Base-by-base conservation (phyloP, 2,329 filamentous ascomycete species). In the Colletotrichum noveboracense region DNA sequence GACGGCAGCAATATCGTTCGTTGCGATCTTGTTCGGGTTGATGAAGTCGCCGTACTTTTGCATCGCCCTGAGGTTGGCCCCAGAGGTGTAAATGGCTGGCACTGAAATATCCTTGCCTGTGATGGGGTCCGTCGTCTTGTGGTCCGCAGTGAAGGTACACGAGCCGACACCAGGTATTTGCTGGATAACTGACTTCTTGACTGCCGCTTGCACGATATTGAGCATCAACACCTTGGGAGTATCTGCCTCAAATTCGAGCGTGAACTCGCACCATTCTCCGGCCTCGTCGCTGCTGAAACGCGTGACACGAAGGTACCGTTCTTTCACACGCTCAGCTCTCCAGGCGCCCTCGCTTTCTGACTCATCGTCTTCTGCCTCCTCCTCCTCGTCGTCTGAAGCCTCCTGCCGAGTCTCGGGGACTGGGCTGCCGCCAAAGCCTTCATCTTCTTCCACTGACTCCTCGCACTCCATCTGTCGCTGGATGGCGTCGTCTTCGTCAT, bases 221-320 rank as follows among this genome's bases (percentile, higher is more conserved):
- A 98, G 92, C 91, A 99, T 97, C 75, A 99, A 91, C 64, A 99
- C 90, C 87, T 99, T 99, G 78, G 96, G 94, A 16, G 94, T 94
- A 58, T 91, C 88, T 56, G 93, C 91, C 77, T 95, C 92, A 83
- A 97, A 98, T 84, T 94, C 95, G 75, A 98, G 91, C 18, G 94
- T 94, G 81, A 98, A 92, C 78, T 93, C 91, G 85, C 95, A 98
- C 88, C 92, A 94, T 55, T 90, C 90, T 78, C 95, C 96, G 21
- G 87, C 87, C 79, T 95, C 92, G 84, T 98, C 94, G 83, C 96
- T 98, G 78, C 91, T 90, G 88, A 98, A 98, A 56, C 89, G 88
- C 6, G 93, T 93, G 61, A 98, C 90, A 79, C 95, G 92, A 6
- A 87, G 86, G 77, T 92, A 91, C 75, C 89, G 89, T 74, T 89